Evolutionary conservation across 2,329 filamentous ascomycete species (phyloP), one percentile per base, ranked within the genome.

Genomic region (Colletotrichum gloeosporioides): DNA sequence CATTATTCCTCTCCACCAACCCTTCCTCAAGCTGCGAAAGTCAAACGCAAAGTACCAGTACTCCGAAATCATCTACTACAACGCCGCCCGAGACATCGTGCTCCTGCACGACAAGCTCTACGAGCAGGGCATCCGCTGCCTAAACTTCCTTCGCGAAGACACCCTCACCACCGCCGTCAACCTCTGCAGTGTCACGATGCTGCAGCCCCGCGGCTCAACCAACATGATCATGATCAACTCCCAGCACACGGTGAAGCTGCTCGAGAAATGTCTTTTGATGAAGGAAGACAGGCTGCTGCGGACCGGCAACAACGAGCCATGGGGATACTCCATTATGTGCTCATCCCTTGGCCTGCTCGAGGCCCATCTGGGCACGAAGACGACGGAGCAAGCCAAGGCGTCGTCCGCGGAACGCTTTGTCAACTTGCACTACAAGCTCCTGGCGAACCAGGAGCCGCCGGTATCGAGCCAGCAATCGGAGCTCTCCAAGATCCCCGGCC

Each of bases 241-340:
- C 4, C 88, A 89, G 73, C 90, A 92, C 82, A 92, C 90, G 2
- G 86, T 92, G 77, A 88, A 89, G 82, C 85, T 92, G n/a, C 88
- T 93, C 13, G 90, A 92, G 80, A 91, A 90, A 80, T 92, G 91
- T 77, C 87, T 92, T 49, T 83, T 84, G 63, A 90, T 93, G 87
- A 92, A 92, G 80, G 90, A 92, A 79, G 90, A 92, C 78, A 88
- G 90, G 2, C 87, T 92, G 9, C 82, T 93, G 29, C 86, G 90
- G n/a, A 92, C 90, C 77, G 91, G 91, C 18, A 92, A 92, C 83
- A 91, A 92, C 79, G 91, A 93, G 80, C 91, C 91, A 0, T 92
- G 91, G 91, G 90, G 90, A 22, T 92, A 92, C 81, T 90, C 89
- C 71, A 92, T 92, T 81, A 91, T 92, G 89, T 92, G 90, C 78